Evolutionary conservation across 768 basidiomycete genomes (phyloP).

Genomic region (Kwoniella heveanensis): DNA sequence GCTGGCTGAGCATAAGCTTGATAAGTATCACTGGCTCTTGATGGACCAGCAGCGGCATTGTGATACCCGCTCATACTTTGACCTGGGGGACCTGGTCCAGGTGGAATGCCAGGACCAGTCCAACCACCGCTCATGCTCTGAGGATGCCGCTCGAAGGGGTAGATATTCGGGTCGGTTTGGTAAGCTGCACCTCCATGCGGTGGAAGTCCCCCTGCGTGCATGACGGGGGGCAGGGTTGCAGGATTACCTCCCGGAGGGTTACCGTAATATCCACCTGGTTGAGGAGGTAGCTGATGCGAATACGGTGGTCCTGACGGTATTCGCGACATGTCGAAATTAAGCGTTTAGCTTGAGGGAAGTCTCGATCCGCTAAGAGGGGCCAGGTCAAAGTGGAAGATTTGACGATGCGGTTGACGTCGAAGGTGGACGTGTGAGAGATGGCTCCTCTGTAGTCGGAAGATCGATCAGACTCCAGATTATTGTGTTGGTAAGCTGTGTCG

Average conservation of each 20-base stretch:
- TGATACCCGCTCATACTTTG: neutral
- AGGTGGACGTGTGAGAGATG: too few species aligned
- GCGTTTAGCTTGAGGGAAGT: neutral
- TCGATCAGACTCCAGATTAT: too few species aligned
- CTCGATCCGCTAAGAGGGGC: too few species aligned
- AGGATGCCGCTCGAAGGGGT: constrained; percentile 19
- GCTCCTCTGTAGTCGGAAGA: too few species aligned
- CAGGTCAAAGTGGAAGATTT: too few species aligned
- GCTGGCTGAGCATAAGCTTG: constrained; percentile 24
- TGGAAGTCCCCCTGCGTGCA: constrained; percentile 16
- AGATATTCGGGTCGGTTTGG: constrained; percentile 14
- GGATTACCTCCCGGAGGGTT: neutral
- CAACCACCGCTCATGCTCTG: constrained; percentile 13
- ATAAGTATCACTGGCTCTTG: constrained; percentile 12
- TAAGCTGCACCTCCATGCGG: constrained; percentile 11
- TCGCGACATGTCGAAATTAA: constrained; percentile 10
- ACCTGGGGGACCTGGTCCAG: constrained; percentile 9
- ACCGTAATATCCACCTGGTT: constrained; percentile 4
- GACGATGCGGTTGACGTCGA: too few species aligned
- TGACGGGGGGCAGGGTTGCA: constrained; percentile 2
- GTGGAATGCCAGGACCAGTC: neutral
- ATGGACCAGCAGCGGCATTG: constrained; percentile 27
- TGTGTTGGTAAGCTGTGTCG: too few species aligned
- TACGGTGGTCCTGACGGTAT: constrained; percentile 22
- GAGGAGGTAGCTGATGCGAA: constrained; percentile 17